Evolutionary conservation across 306 rosid species (phyloP).

Genomic region (Mimosa bimucronata): DNA sequence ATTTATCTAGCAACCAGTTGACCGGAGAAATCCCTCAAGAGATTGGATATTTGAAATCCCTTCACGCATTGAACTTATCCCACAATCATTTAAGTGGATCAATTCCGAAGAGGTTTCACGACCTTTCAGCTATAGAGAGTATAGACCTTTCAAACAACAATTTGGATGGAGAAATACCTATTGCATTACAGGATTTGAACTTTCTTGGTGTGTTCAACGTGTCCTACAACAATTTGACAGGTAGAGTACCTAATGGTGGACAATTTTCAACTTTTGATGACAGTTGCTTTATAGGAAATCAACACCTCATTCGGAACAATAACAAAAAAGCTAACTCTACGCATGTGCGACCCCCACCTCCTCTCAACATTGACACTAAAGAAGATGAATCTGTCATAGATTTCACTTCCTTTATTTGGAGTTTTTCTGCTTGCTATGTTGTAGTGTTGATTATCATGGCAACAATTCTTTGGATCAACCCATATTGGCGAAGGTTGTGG

Average conservation of each 20-base stretch:
- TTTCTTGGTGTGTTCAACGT: not conserved
- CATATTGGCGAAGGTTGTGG: not conserved
- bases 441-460: not conserved
- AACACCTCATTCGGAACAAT: not conserved
- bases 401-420: not conserved
- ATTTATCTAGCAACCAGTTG: constrained; percentile 5
- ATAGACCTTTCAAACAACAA: not conserved
- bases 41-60: too few species aligned
- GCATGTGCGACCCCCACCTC: not conserved
- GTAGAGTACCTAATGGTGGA: not conserved
- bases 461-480: constrained; percentile 24
- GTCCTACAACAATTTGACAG: constrained; percentile 15
- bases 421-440: constrained; percentile 2
- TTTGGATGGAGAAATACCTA: not conserved
- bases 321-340: not conserved
- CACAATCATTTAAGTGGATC: not conserved
- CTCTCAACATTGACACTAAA: not conserved
- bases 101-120: not conserved
- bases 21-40: not conserved
- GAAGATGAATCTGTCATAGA: not conserved
- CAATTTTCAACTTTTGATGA: not conserved
- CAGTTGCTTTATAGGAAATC: not conserved
- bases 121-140: not conserved
- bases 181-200: not conserved
- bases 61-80: too few species aligned